Conservation (phyloP, 495 filamentous ascomycete genomes). For the Talaromyces liani region DNA sequence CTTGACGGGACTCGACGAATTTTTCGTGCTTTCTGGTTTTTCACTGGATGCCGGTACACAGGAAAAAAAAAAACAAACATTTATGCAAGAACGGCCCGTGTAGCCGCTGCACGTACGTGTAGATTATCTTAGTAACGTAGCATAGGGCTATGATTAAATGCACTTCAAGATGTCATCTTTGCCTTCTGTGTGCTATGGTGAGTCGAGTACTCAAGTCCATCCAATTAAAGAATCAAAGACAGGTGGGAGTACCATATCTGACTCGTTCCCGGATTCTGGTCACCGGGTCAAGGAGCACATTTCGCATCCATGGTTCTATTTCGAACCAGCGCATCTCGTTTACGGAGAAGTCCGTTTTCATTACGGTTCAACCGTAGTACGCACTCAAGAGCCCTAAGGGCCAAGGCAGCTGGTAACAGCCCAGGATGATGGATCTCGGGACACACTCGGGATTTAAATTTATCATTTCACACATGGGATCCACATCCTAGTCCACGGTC, state of each 20-base stretch:
- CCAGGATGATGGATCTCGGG: not conserved
- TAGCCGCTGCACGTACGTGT: constrained; percentile 2
- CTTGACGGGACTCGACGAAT: not conserved
- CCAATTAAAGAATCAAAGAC: not conserved
- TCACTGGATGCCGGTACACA: not conserved
- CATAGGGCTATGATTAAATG: not conserved
- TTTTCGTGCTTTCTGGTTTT: not conserved
- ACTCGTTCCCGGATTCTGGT: not conserved
- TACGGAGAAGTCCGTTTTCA: not conserved
- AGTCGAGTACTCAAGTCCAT: not conserved
- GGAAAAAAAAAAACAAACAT: not conserved
- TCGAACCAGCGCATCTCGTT: not conserved
- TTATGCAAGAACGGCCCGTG: constrained; percentile 6
- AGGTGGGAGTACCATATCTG: not conserved
- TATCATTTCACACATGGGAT: not conserved
- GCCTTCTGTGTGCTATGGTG: not conserved
- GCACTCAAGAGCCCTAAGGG: too few relatives aligned
- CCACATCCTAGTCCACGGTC: not conserved
- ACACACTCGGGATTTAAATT: not conserved
- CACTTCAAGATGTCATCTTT: not conserved
- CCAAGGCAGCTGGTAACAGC: not conserved
- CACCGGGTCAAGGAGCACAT: not conserved
- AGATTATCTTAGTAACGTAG: not conserved
- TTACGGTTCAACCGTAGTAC: too few relatives aligned
- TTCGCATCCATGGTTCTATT: not conserved